These are phyloP conservation scores for Dactylellina drechsleri DNA, from an alignment of 2,329 filamentous ascomycete genomes.

Conservation along the genomic window DNA sequence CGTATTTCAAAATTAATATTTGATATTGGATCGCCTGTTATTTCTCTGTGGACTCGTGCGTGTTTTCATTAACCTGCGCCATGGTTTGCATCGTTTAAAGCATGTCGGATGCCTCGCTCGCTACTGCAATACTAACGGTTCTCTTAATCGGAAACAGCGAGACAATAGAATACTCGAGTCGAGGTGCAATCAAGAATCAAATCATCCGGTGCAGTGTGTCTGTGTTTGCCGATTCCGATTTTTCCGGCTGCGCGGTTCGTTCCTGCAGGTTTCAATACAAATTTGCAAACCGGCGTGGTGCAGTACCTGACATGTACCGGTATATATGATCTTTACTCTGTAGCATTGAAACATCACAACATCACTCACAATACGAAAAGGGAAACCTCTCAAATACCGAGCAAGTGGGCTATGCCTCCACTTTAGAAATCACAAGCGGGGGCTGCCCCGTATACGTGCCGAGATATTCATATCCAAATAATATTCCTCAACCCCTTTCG, in stretches of 20 bases:
- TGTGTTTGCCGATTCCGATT: not conserved
- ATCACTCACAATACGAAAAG: not conserved
- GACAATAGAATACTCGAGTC: not conserved
- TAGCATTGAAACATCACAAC: too few species aligned
- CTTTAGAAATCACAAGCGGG: constrained; percentile 33
- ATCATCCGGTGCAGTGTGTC: not conserved
- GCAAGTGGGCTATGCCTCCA: constrained; percentile 1
- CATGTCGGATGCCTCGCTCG: not conserved
- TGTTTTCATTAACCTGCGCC: constrained; percentile 41
- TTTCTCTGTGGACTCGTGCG: not conserved
- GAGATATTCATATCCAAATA: constrained; percentile 11
- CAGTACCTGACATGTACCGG: too few species aligned
- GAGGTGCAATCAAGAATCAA: not conserved
- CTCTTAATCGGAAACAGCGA: not conserved
- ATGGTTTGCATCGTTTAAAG: constrained; percentile 48
- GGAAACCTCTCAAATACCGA: not conserved
- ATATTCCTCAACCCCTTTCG: constrained; percentile 19
- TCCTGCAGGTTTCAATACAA: constrained; percentile 27
- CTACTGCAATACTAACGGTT: not conserved
- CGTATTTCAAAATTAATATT: not conserved
- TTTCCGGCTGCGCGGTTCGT: constrained; percentile 22
- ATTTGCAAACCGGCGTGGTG: too few species aligned
- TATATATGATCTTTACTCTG: too few species aligned
- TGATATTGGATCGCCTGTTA: not conserved
- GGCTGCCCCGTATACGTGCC: too few species aligned